A percentile compares a stretch with the other conserved stretches of the same genome.
Evolutionary conservation across 306 rosid species (phyloP).

Genomic region (Castanopsis chinensis): DNA sequence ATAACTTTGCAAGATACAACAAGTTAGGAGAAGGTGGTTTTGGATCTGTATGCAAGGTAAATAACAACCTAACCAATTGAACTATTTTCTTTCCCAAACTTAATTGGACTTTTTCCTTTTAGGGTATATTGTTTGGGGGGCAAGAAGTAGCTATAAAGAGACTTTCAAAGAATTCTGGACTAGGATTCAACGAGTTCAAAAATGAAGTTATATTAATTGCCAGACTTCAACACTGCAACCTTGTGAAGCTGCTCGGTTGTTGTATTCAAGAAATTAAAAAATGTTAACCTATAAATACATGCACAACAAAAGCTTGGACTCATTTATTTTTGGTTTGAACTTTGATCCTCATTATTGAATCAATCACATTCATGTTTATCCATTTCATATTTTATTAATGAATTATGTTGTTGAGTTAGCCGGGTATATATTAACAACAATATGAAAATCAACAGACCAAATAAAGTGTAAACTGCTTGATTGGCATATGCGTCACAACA

Average conservation of each 20-base stretch:
- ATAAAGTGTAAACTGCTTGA: neutral
- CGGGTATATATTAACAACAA: too few species aligned
- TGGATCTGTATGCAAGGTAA: slow-evolving; percentile 49
- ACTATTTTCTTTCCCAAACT: too few species aligned
- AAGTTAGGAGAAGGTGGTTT: slow-evolving; percentile 52
- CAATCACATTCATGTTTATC: neutral
- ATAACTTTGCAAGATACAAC: slow-evolving; percentile 27
- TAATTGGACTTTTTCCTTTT: too few species aligned
- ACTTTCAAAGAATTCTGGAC: neutral
- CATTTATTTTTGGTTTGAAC: neutral
- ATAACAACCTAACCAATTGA: too few species aligned
- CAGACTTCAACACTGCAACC: neutral
- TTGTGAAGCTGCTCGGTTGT: neutral
- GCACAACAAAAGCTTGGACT: neutral
- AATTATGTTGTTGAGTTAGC: neutral
- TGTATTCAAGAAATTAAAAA: neutral
- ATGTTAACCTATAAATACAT: neutral
- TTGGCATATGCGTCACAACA: too few species aligned
- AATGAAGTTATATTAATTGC: neutral
- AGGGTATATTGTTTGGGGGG: too few species aligned
- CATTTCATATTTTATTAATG: neutral
- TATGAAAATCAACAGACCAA: neutral
- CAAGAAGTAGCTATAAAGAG: neutral
- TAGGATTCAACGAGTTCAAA: neutral
- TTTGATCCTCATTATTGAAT: too few species aligned